A percentile compares a stretch with the other conserved stretches of the same genome.
Conservation (phyloP, 176 grass and related monocot species). For the Stipa capillata region DNA sequence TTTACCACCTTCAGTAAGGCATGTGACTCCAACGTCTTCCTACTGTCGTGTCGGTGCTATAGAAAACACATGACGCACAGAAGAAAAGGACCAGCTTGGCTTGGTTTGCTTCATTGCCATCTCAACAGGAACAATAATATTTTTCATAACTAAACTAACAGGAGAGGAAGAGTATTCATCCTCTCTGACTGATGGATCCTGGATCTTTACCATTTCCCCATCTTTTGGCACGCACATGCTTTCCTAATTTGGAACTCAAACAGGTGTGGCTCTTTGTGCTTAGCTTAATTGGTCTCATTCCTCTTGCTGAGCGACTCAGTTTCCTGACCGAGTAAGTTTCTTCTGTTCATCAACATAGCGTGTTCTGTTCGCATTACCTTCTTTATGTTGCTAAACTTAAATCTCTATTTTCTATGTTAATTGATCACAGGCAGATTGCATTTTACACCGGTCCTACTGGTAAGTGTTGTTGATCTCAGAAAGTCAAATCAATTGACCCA, state of each 20-base stretch:
- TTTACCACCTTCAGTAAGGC: background rate
- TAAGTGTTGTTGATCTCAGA: slow-evolving; percentile 17
- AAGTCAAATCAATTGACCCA: background rate
- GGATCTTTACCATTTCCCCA: background rate
- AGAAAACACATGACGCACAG: background rate
- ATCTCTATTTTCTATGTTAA: background rate
- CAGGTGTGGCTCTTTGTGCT: slow-evolving; percentile 80
- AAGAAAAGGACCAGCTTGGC: background rate
- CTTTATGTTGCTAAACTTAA: background rate
- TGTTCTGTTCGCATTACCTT: background rate
- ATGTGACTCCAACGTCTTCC: slow-evolving; percentile 2
- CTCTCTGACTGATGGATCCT: background rate
- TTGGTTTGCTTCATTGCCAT: background rate
- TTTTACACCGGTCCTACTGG: slow-evolving; percentile 79
- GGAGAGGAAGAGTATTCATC: background rate
- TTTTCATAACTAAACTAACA: background rate
- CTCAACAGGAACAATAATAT: background rate
- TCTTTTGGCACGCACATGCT: background rate
- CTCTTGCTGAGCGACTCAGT: slow-evolving; percentile 91
- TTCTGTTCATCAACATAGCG: background rate
- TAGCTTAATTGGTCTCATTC: slow-evolving; percentile 75
- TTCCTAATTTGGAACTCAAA: background rate
- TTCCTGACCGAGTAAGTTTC: slow-evolving; percentile 84
- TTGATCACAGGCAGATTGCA: slow-evolving; percentile 58
- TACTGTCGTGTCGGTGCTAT: background rate